A percentile compares a stretch with the other conserved stretches of the same genome.
Conservation (phyloP, 2,329 filamentous ascomycete species). For the Colletotrichum sp. region DNA sequence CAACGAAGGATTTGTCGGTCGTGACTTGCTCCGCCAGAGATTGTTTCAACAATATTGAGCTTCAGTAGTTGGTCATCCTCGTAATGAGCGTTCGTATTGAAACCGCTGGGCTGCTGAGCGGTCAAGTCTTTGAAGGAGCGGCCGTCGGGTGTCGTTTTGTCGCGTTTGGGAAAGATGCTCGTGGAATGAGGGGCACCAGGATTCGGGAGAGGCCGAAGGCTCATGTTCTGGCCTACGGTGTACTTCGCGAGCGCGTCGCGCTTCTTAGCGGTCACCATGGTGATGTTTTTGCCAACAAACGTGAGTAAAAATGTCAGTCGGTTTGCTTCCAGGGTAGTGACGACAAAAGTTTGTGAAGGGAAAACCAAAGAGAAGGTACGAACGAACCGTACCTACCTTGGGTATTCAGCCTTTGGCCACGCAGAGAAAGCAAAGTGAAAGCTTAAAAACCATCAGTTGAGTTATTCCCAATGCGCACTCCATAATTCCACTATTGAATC, state of each 20-base stretch:
- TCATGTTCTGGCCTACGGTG: not conserved
- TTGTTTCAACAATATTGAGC: not conserved
- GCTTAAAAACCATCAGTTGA: not conserved
- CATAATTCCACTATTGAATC: rapidly evolving
- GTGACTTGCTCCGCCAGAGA: not conserved
- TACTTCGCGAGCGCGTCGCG: not conserved
- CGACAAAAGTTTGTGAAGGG: too few relatives aligned
- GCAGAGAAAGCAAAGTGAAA: not conserved
- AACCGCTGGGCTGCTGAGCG: not conserved
- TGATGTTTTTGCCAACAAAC: not conserved
- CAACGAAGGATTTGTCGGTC: not conserved
- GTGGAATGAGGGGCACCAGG: too few relatives aligned
- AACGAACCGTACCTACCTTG: not conserved
- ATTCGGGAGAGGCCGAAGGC: not conserved
- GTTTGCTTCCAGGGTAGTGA: too few relatives aligned
- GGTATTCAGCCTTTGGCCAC: not conserved
- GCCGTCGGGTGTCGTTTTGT: not conserved
- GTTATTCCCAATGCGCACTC: not conserved
- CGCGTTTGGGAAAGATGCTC: too few relatives aligned
- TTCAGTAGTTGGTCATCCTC: not conserved
- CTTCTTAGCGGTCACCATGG: not conserved
- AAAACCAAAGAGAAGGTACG: not conserved
- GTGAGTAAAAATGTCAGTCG: too few relatives aligned
- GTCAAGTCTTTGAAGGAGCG: not conserved
- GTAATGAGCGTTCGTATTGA: not conserved